Conservation (phyloP, 164 flowering plant species). For the Macadamia integrifolia region DNA sequence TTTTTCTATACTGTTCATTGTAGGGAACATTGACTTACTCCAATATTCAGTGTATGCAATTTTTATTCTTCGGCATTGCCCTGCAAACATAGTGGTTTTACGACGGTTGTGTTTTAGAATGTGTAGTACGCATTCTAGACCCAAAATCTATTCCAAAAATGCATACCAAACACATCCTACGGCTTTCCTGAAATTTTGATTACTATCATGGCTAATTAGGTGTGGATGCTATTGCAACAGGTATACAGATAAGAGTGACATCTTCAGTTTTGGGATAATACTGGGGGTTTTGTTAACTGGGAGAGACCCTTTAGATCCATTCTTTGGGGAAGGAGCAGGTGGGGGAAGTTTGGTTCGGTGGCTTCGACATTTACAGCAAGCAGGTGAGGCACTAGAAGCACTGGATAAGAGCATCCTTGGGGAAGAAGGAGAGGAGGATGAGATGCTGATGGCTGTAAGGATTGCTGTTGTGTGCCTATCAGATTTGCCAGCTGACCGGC, state of each 20-base stretch:
- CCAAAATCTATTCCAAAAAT: too few species aligned
- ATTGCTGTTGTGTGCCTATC: conserved; percentile 86
- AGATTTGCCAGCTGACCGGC: conserved; percentile 80
- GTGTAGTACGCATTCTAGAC: too few species aligned
- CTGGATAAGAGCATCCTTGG: conserved; percentile 71
- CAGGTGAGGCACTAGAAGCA: conserved; percentile 76
- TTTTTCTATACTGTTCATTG: too few species aligned
- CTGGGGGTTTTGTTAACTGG: conserved; percentile 77
- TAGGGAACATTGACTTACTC: too few species aligned
- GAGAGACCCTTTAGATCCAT: conserved; percentile 68
- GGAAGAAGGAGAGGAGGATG: conserved; percentile 84
- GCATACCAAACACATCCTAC: too few species aligned
- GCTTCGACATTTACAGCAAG: conserved; percentile 81
- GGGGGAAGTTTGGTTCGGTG: conserved; percentile 75
- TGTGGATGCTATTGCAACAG: conserved; percentile 21
- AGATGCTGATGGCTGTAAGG: conserved; percentile 94
- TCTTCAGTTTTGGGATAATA: conserved; percentile 89
- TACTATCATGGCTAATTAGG: neutral
- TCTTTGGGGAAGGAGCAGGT: conserved; percentile 49
- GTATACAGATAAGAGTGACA: conserved; percentile 84
- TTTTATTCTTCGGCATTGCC: too few species aligned
- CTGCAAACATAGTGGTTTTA: too few species aligned
- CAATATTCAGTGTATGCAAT: too few species aligned
- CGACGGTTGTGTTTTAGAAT: too few species aligned
- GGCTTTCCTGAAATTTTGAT: too few species aligned